phyloP scores from a whole-genome alignment of 2,329 filamentous ascomycete species.

The Biscogniauxia sp. region DNA sequence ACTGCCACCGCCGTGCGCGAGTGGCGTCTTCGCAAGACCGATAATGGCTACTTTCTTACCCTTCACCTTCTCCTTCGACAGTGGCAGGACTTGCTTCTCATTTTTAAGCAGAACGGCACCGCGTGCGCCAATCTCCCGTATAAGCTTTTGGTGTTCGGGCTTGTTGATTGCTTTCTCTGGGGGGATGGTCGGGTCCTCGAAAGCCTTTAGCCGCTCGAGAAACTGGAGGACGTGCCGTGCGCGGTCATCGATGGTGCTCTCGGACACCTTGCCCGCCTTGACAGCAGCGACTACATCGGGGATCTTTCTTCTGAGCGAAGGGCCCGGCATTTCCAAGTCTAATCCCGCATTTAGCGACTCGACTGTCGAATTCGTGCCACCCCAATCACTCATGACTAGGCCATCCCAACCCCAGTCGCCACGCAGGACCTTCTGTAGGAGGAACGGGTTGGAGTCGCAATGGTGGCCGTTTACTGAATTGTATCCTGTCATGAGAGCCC shows the following conservation, averaged over 20 bases:
- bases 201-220: constrained; percentile 24
- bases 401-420: constrained; percentile 45
- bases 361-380: constrained; percentile 34
- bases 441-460: not conserved
- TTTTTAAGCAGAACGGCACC: constrained; percentile 66
- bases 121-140: constrained; percentile 53
- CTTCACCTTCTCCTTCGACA: constrained; percentile 39
- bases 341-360: constrained; percentile 30
- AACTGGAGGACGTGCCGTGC: constrained; percentile 33
- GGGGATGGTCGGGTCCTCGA: constrained; percentile 11
- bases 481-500: constrained; percentile 6
- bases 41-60: constrained; percentile 17
- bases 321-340: constrained; percentile 33
- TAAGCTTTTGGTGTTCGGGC: constrained; percentile 37
- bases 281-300: constrained; percentile 27
- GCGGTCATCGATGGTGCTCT: constrained; percentile 11
- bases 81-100: constrained; percentile 51
- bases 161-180: constrained; percentile 30
- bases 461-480: constrained; percentile 5
- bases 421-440: constrained; percentile 1
- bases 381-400: constrained; percentile 48
- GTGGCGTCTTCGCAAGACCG: constrained; percentile 16
- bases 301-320: constrained; percentile 11
- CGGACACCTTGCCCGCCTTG: constrained; percentile 15
- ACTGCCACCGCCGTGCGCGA: constrained; percentile 17